Base-by-base conservation (phyloP, 441 rosid genomes). In the Eutrema salsugineum region DNA sequence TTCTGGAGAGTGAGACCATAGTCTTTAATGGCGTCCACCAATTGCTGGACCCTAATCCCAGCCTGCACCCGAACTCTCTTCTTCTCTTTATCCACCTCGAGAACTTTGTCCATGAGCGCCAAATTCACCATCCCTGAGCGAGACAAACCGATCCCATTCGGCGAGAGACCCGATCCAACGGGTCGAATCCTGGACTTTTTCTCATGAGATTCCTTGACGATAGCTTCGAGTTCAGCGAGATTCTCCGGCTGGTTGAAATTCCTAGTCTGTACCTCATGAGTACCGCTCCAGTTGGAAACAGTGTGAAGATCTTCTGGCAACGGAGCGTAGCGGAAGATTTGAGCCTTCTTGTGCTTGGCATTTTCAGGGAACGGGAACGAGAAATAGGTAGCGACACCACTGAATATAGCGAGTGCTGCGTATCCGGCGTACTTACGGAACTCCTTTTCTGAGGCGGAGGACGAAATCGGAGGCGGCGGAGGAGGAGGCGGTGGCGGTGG, bases 181-280 rank as follows among this genome's bases (percentile, higher is more conserved):
- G 98, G 98, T 63, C 99, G 90, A 47, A 94, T 85, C 88, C 80
- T 84, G 19, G 72, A 63, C 72, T 60, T 78, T 63, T 86, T 86
- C 76, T 85, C 89, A 63, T 86, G 65, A 54, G 88, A 73, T n/a
- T 88, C 94, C 80, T 76, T 85, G 24, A 92, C 88, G n/a, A 94
- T 16, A 15, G 81, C 73, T 89, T 89, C 96, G 63, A 92, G 83
- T 58, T 92, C 88, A 16, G 82, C 66, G 33, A 90, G 65, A 59
- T 35, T 82, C 83, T 92, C 98, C 1, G 99, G 99, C 80, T 92
- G 99, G 79, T 85, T 84, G 61, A 94, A 94, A 60, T 78, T 75
- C 50, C 97, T 86, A 67, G 98, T 94, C 83, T 83, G 97, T 15
- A 92, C 99, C 91, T 92, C 99, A 80, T 92, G 98, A 62, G 99